A percentile compares a stretch with the other conserved stretches of the same genome.
Conservation (phyloP, 768 basidiomycete genomes). For the Suillus decipiens region DNA sequence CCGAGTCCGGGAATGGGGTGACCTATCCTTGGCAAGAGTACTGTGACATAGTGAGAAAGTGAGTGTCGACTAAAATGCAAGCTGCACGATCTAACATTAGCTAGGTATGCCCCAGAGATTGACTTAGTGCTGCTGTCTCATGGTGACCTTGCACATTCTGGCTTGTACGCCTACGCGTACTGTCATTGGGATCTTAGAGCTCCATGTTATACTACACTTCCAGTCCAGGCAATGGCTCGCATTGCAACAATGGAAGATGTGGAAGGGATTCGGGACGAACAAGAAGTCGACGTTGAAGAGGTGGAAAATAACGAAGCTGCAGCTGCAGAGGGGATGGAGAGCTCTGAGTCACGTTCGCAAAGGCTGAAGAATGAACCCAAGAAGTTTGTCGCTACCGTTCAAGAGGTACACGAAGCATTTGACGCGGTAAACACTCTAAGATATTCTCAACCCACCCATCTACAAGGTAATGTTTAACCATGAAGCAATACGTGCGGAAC, state of each 20-base stretch:
- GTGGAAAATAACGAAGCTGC: conserved; percentile 28
- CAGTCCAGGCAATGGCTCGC: conserved; percentile 93
- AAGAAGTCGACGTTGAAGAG: conserved; percentile 48
- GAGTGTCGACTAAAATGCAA: conserved; percentile 30
- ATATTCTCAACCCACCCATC: conserved; percentile 93
- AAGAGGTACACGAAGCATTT: conserved; percentile 92
- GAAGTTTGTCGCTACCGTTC: conserved; percentile 73
- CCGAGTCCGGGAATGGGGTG: conserved; percentile 32
- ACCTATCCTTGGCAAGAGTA: conserved; percentile 62
- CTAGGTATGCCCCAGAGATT: conserved; percentile 74
- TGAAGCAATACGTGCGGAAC: conserved; percentile 9
- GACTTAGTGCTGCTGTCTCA: conserved; percentile 94
- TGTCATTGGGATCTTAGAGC: conserved; percentile 86
- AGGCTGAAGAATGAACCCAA: conserved; percentile 31
- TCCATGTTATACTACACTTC: conserved; percentile 91
- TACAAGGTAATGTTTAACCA: conserved; percentile 64
- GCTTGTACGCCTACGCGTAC: conserved; percentile 91
- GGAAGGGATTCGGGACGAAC: conserved; percentile 76
- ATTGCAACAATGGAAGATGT: conserved; percentile 90
- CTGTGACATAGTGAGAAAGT: conserved; percentile 69
- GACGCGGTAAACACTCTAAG: conserved; percentile 88
- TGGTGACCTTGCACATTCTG: conserved; percentile 86
- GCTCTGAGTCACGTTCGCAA: conserved; percentile 8
- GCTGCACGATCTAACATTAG: conserved; percentile 5
- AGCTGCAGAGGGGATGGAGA: conserved; percentile 25